These are phyloP conservation scores for Nemania bipapillata DNA, from an alignment of 2,329 filamentous ascomycete species.

Conservation along the genomic window DNA sequence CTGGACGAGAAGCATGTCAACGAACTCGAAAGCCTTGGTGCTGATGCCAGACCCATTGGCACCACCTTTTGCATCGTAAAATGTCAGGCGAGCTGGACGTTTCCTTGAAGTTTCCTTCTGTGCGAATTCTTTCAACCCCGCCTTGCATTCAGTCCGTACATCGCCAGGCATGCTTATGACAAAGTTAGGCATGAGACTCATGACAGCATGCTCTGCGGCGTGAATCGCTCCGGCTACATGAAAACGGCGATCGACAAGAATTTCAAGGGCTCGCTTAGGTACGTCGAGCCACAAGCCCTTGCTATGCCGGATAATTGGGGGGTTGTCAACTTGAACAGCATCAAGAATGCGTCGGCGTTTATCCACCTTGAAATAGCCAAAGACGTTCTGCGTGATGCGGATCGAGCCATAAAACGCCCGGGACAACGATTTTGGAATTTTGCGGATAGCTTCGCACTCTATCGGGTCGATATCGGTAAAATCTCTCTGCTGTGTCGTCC, in stretches of 20 bases:
- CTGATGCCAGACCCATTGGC: slow-evolving; percentile 84
- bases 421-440: slow-evolving; percentile 69
- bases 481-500: slow-evolving; percentile 92
- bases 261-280: slow-evolving; percentile 79
- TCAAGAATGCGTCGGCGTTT: slow-evolving; percentile 85
- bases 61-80: slow-evolving; percentile 95
- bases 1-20: slow-evolving; percentile 79
- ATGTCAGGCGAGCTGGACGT: slow-evolving; percentile 86
- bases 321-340: slow-evolving; percentile 91
- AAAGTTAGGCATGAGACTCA: slow-evolving; percentile 88
- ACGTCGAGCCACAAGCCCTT: slow-evolving; percentile 98
- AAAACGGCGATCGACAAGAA: slow-evolving; percentile 76
- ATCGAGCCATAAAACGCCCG: slow-evolving; percentile 88
- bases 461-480: slow-evolving; percentile 94
- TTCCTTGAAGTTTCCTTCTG: slow-evolving; percentile 76
- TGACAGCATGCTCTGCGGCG: slow-evolving; percentile 89
- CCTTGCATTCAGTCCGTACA: slow-evolving; percentile 94
- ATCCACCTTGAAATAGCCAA: slow-evolving; percentile 98
- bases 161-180: slow-evolving; percentile 91
- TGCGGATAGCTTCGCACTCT: slow-evolving; percentile 87
- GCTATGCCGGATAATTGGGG: slow-evolving; percentile 82
- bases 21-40: slow-evolving; percentile 92
- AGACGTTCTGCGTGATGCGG: slow-evolving; percentile 86
- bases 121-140: slow-evolving; percentile 85
- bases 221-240: slow-evolving; percentile 92